Conservation (phyloP, 768 basidiomycete species). For the Hortiboletus flavorubellus region DNA sequence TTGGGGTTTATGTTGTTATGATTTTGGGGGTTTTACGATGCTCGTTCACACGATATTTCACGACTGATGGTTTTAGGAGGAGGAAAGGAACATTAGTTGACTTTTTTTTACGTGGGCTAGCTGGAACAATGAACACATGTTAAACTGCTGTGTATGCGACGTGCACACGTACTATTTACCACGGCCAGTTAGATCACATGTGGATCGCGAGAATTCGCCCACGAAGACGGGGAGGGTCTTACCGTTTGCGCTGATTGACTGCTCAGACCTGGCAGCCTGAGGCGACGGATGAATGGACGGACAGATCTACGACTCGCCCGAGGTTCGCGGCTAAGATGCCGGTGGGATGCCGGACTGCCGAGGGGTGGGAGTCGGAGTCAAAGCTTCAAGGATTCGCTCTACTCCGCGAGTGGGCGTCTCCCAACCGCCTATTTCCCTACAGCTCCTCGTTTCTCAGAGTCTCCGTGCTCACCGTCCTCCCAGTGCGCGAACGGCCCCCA, state of each 20-base stretch:
- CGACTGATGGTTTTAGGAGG: background rate
- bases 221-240: background rate
- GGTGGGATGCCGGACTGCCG: slow-evolving; percentile 25
- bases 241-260: background rate
- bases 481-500: background rate
- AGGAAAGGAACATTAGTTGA: background rate
- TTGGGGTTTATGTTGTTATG: slow-evolving; percentile 24
- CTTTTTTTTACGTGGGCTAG: slow-evolving; percentile 18
- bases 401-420: slow-evolving; percentile 35
- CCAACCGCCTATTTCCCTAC: slow-evolving; percentile 27
- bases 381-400: slow-evolving; percentile 22
- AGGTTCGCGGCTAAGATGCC: slow-evolving; percentile 32
- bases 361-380: slow-evolving; percentile 25
- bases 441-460: slow-evolving; percentile 20
- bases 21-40: slow-evolving; percentile 18
- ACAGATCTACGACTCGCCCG: background rate
- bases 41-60: slow-evolving; percentile 15
- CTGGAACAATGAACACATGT: slow-evolving; percentile 11
- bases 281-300: too few species aligned
- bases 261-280: too few species aligned
- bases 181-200: background rate
- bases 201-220: background rate
- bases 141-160: background rate
- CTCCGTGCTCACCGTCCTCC: background rate
- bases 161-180: slow-evolving; percentile 13